Evolutionary conservation across 768 basidiomycete species (phyloP).

Genomic region (Lentinula sp.): DNA sequence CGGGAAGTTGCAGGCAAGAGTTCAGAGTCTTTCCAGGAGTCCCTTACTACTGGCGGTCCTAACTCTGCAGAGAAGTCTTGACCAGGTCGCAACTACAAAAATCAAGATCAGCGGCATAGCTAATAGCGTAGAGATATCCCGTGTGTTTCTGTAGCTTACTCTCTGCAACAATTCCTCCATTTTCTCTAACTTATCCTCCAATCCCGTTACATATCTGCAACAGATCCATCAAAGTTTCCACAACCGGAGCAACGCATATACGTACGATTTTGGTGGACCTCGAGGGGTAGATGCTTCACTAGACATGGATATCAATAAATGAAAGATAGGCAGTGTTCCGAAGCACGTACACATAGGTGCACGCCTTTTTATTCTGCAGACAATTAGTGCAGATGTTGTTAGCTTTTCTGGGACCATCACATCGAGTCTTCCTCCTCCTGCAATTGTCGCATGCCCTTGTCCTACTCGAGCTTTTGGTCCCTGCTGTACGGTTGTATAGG

Average conservation of each 20-base stretch:
- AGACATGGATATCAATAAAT: neutral
- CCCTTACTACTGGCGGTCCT: slow-evolving; percentile 55
- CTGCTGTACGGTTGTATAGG: neutral
- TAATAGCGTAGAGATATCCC: no score
- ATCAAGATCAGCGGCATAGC: neutral
- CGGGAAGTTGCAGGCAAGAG: slow-evolving; percentile 10
- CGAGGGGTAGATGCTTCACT: slow-evolving; percentile 64
- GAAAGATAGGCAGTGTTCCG: neutral
- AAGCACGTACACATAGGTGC: slow-evolving; percentile 53
- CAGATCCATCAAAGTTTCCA: neutral
- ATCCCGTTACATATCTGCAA: slow-evolving; percentile 46
- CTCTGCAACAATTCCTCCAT: slow-evolving; percentile 48
- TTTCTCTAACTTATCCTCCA: slow-evolving; percentile 55
- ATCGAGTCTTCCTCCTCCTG: slow-evolving; percentile 52
- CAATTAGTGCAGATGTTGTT: slow-evolving; percentile 56
- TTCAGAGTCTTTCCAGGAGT: slow-evolving; percentile 47
- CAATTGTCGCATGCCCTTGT: slow-evolving; percentile 58
- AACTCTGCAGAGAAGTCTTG: slow-evolving; percentile 56
- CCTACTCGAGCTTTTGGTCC: slow-evolving; percentile 35
- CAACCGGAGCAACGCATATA: slow-evolving; percentile 9
- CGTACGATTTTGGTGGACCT: slow-evolving; percentile 64
- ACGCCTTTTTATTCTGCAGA: slow-evolving; percentile 38
- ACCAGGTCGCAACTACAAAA: slow-evolving; percentile 51
- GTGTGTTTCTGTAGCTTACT: slow-evolving; percentile 24
- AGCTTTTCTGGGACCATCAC: slow-evolving; percentile 49